Evolutionary conservation across 1,284 basidiomycete species (phyloP).

Genomic region (Bjerkandera adusta): DNA sequence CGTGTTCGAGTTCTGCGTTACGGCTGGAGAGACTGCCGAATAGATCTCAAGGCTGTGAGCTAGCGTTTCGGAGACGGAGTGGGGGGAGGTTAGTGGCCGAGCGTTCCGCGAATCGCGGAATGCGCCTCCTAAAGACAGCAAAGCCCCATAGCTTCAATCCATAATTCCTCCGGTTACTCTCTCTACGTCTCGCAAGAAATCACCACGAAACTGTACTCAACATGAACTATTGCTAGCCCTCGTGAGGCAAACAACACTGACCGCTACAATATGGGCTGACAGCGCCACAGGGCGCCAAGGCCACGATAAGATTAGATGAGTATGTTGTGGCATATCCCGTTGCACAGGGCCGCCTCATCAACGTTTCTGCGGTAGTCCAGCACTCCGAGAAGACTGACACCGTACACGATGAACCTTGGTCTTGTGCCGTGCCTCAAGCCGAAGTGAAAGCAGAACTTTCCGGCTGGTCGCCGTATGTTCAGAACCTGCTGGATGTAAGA

Average conservation of each 20-base stretch:
- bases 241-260: no score
- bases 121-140: no score
- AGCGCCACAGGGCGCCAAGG: no score
- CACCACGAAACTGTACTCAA: no score
- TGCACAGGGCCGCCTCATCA: conserved; percentile 41
- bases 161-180: no score
- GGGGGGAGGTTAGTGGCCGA: background rate
- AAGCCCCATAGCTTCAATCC: no score
- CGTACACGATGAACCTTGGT: conserved; percentile 42
- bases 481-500: conserved; percentile 42
- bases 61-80: background rate
- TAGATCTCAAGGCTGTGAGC: background rate
- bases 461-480: conserved; percentile 49
- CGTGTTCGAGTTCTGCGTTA: background rate
- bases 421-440: conserved; percentile 31
- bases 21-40: background rate
- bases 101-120: background rate
- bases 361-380: conserved; percentile 46
- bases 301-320: no score
- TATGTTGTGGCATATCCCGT: conserved; percentile 50
- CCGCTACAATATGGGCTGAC: no score
- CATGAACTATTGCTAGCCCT: no score
- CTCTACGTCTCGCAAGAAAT: no score
- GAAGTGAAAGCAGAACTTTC: conserved; percentile 37
- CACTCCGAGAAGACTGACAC: conserved; percentile 39